Evolutionary conservation across 768 basidiomycete genomes (phyloP), one percentile per base, ranked within the genome.

Genomic region (Rhodotorula diobovata): DNA sequence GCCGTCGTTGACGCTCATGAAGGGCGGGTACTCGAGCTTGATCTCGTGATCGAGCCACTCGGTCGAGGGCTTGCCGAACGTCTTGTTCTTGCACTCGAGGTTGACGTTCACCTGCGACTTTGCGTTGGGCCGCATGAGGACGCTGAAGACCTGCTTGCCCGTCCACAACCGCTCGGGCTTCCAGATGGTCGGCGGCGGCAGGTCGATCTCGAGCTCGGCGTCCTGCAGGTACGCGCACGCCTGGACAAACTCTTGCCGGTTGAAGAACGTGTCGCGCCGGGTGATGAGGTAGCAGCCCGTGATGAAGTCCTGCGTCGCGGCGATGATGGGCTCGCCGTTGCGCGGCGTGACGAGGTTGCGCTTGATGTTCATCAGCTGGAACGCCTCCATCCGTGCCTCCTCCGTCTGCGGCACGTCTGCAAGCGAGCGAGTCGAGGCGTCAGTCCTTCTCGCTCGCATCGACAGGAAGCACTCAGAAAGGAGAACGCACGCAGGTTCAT

Each of bases 231-330:
- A 99, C 68, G 90, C 91, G 80, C 93, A 95, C 75, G 96, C 93
- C 78, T 98, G 96, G 4, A 91, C 91, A 81, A 99, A 97, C 77
- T 96, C 91, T 57, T 89, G 86, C 30, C 96, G 88, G 79, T 94
- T 90, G 79, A 94, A 90, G 81, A 99, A 96, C 25, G 85, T 87
- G 77, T 99, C 96, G 78, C 90, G 89, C 48, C 88, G 88, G 15
- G 95, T 95, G 76, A 99, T 87, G 51, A 99, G 87, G 83, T 88
- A 99, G 30, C 96, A 93, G 25, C 94, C 96, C 8, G 96, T 98
- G 83, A 99, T 98, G 83, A 99, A 99, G 81, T 99, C 96, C 80
- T 99, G 96, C 74, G 96, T 99, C 73, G 96, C 96, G 35, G 96
- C 93, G 76, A 99, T 97, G 82, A 99, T 95, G 35, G 96, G 96